Evolutionary conservation across 2,329 filamentous ascomycete species (phyloP).

Genomic region (Apiospora marii): DNA sequence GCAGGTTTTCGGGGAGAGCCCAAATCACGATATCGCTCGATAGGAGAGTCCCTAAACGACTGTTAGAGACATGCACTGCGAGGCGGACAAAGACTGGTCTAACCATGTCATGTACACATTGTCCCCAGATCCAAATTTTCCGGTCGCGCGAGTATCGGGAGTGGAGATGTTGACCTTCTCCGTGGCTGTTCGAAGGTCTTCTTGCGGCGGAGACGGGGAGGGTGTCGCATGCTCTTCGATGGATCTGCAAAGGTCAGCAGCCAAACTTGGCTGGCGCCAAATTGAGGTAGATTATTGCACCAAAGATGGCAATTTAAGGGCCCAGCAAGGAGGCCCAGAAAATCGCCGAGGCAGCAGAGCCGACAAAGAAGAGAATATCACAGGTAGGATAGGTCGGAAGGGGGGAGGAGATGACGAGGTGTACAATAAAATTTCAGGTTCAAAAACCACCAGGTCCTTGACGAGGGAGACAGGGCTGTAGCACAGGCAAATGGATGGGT

Average conservation of each 20-base stretch:
- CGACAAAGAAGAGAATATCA: neutral
- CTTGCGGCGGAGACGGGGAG: conserved; percentile 18
- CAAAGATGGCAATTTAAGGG: neutral
- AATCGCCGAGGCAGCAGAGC: neutral
- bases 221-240: conserved; percentile 12
- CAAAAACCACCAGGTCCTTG: conserved; percentile 1
- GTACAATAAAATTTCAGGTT: neutral
- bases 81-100: neutral
- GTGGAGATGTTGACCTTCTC: conserved; percentile 15
- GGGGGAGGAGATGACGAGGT: neutral
- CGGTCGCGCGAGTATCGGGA: neutral
- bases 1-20: neutral
- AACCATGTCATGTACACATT: conserved; percentile 14
- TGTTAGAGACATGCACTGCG: neutral
- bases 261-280: neutral
- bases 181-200: conserved; percentile 15
- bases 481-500: neutral
- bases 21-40: neutral
- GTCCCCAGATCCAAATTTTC: neutral
- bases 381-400: neutral
- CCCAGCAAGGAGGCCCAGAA: neutral
- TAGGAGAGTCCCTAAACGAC: conserved; percentile 2
- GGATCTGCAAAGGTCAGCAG: conserved; percentile 12
- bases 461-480: conserved; percentile 10
- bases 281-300: neutral